Conservation (phyloP, 2,329 filamentous ascomycete genomes). For the Ustulina deusta region DNA sequence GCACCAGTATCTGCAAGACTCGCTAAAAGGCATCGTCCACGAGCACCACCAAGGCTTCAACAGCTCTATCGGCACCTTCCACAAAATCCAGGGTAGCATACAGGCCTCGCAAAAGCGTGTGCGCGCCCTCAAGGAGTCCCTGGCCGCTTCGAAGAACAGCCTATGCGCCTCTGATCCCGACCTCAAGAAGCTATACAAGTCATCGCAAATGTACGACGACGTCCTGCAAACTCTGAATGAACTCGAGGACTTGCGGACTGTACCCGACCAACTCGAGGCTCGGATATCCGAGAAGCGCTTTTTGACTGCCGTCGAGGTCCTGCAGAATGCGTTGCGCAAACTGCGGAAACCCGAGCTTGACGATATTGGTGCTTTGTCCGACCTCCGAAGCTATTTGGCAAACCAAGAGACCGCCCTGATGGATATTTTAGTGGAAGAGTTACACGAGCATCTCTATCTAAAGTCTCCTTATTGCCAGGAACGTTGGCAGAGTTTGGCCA, state of each 20-base stretch:
- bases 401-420: conserved; percentile 94
- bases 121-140: conserved; percentile 82
- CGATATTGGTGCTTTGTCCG: conserved; percentile 87
- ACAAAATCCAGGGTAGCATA: conserved; percentile 97
- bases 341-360: conserved; percentile 90
- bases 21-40: conserved; percentile 94
- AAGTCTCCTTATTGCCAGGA: conserved; percentile 98
- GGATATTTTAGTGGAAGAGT: conserved; percentile 95
- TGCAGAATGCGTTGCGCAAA: conserved; percentile 87
- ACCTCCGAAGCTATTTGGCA: conserved; percentile 86
- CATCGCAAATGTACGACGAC: conserved; percentile 90
- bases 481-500: conserved; percentile 87
- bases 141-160: conserved; percentile 82
- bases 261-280: conserved; percentile 93
- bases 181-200: conserved; percentile 86
- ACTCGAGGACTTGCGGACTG: conserved; percentile 86
- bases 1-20: conserved; percentile 89
- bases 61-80: conserved; percentile 97
- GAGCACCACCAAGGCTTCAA: conserved; percentile 99
- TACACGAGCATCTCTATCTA: conserved; percentile 96
- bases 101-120: conserved; percentile 89
- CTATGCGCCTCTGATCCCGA: conserved; percentile 90
- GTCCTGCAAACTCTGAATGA: conserved; percentile 85
- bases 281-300: conserved; percentile 97
- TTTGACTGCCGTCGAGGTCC: conserved; percentile 88